Percentiles rank a stretch among this genome's conserved stretches.
These are phyloP conservation scores for Lentinula novae-zelandiae DNA, from an alignment of 1,284 basidiomycete genomes.

Conservation along the genomic window DNA sequence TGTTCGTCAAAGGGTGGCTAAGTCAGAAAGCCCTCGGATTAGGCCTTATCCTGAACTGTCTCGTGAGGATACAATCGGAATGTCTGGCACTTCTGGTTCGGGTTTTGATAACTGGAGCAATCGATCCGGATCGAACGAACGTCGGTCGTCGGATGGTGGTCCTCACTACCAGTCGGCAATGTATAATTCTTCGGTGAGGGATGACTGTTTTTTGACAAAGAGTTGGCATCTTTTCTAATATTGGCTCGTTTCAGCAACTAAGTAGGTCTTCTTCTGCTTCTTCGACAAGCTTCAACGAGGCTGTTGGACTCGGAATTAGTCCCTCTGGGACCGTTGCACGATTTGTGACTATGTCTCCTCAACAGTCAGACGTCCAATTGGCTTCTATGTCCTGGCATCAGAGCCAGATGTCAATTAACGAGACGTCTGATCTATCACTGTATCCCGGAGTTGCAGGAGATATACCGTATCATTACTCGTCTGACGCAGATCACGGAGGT, in stretches of 20 bases:
- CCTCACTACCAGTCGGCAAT: conserved; percentile 20
- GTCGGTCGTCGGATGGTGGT: conserved; percentile 30
- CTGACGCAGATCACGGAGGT: not conserved
- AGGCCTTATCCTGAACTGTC: conserved; percentile 28
- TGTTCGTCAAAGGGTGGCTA: conserved; percentile 21
- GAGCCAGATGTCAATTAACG: not conserved
- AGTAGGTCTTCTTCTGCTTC: conserved; percentile 6
- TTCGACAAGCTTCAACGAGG: conserved; percentile 41
- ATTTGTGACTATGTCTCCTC: not conserved
- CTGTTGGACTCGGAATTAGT: conserved; percentile 35
- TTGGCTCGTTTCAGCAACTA: not conserved
- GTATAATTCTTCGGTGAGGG: conserved; percentile 14
- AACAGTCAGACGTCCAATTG: not conserved
- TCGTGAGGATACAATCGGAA: conserved; percentile 26
- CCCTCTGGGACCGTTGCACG: not conserved
- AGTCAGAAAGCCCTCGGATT: conserved; percentile 26
- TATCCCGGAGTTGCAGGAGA: conserved; percentile 6
- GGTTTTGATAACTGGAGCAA: conserved; percentile 27
- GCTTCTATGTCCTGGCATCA: conserved; percentile 2
- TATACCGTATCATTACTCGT: not conserved
- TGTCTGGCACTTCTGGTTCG: conserved; percentile 24
- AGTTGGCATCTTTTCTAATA: not conserved
- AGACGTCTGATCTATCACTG: not conserved
- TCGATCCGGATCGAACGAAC: conserved; percentile 22
- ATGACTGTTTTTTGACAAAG: not conserved